These are phyloP conservation scores for Lachnellula occidentalis DNA, from an alignment of 2,329 filamentous ascomycete genomes.

Conservation along the genomic window DNA sequence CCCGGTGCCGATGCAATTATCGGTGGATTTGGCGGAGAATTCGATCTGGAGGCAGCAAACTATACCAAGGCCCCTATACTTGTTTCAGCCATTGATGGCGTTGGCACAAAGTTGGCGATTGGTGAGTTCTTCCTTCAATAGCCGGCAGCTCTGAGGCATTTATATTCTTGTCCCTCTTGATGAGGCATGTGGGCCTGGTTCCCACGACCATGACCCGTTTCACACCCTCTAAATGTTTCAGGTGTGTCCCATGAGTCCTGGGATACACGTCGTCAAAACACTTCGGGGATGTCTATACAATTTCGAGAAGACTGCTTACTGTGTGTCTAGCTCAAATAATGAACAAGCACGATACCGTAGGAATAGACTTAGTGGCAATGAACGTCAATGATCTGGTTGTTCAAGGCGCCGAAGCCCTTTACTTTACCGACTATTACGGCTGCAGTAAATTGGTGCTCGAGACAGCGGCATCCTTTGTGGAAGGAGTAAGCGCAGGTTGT, in stretches of 20 bases:
- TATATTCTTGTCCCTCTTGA: no score
- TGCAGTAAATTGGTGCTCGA: conserved; percentile 80
- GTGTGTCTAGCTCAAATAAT: conserved; percentile 63
- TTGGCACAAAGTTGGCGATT: conserved; percentile 95
- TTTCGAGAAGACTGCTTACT: not conserved
- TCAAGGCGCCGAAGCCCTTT: conserved; percentile 63
- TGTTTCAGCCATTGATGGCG: conserved; percentile 92
- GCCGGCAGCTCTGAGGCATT: no score
- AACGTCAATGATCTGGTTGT: conserved; percentile 98
- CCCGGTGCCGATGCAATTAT: conserved; percentile 89
- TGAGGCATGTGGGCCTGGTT: no score
- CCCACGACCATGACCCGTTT: no score
- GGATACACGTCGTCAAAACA: no score
- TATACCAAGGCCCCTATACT: conserved; percentile 72
- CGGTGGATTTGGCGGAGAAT: conserved; percentile 87
- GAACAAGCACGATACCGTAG: conserved; percentile 87
- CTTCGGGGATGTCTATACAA: not conserved
- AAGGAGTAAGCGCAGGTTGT: conserved; percentile 85
- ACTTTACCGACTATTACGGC: conserved; percentile 30
- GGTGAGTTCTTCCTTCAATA: not conserved
- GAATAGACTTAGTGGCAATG: conserved; percentile 94
- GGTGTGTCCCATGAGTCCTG: no score
- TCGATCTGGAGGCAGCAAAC: conserved; percentile 70
- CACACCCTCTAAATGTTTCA: no score
- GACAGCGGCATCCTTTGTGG: conserved; percentile 77